Conservation (phyloP, 352 stramenopile species). For the Blastocystis sp. region DNA sequence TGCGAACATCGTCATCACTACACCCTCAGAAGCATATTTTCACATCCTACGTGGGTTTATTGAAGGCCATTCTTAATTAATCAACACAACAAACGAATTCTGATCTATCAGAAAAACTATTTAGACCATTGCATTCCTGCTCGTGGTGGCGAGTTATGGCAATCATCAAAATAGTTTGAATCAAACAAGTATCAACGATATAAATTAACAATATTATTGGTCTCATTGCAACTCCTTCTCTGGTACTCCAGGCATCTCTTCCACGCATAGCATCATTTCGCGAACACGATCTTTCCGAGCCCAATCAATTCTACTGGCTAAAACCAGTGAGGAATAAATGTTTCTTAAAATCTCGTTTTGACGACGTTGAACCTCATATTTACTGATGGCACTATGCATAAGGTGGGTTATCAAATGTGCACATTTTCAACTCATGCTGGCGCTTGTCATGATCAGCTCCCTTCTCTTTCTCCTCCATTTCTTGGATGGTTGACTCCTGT, state of each 20-base stretch:
- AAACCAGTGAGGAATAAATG: conserved; percentile 24
- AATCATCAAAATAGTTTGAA: conserved; percentile 34
- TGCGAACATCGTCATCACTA: conserved; percentile 58
- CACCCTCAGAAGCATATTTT: not conserved
- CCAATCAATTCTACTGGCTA: conserved; percentile 18
- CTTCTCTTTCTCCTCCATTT: not conserved
- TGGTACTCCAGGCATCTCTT: conserved; percentile 29
- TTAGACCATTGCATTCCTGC: not conserved
- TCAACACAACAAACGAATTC: conserved; percentile 50
- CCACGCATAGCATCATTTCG: conserved; percentile 3
- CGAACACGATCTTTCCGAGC: not conserved
- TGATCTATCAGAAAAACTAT: not conserved
- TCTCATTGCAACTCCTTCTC: not conserved
- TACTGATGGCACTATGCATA: not conserved
- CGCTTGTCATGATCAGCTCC: not conserved
- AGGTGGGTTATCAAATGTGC: not conserved
- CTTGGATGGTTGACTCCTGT: not conserved
- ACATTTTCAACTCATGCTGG: not conserved
- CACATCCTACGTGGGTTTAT: conserved; percentile 38
- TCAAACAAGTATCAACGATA: not conserved
- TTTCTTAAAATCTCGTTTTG: conserved; percentile 8
- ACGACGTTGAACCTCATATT: not conserved
- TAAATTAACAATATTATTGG: not conserved
- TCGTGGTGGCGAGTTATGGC: conserved; percentile 4
- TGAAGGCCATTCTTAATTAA: conserved; percentile 55